Conservation (phyloP, 257 asterid species). For the Gardenia jasminoides region DNA sequence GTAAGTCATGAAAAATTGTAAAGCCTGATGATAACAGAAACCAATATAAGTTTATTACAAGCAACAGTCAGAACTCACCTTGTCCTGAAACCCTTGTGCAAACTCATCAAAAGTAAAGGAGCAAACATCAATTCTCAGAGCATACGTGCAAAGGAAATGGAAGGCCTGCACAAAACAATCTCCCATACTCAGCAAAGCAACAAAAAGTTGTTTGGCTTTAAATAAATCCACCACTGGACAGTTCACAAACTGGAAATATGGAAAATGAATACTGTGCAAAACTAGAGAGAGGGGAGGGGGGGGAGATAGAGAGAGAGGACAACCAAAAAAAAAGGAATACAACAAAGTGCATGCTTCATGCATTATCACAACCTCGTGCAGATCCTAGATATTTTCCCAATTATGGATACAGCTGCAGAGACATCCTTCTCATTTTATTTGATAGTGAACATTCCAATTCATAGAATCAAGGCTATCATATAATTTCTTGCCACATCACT, state of each 20-base stretch:
- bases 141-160: conserved; percentile 81
- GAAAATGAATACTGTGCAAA: not conserved
- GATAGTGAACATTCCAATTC: not conserved
- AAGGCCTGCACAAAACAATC: conserved; percentile 54
- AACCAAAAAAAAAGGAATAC: no score
- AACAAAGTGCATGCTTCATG: no score
- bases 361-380: not conserved
- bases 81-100: conserved; percentile 76
- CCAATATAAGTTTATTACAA: conserved; percentile 2
- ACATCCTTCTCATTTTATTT: conserved; percentile 1
- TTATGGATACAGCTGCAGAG: not conserved
- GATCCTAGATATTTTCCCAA: not conserved
- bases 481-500: not conserved
- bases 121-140: conserved; percentile 45
- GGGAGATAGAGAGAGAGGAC: no score
- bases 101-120: conserved; percentile 87
- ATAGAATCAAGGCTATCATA: not conserved
- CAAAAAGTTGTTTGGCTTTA: not conserved
- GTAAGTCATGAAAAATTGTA: conserved; percentile 20
- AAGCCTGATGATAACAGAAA: not conserved
- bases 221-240: not conserved
- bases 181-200: conserved; percentile 15
- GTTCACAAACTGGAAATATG: not conserved
- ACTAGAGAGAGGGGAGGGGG: not conserved
- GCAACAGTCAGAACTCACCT: conserved; percentile 47